phyloP scores from a whole-genome alignment of 306 rosid species.

The Vigna trinervia region DNA sequence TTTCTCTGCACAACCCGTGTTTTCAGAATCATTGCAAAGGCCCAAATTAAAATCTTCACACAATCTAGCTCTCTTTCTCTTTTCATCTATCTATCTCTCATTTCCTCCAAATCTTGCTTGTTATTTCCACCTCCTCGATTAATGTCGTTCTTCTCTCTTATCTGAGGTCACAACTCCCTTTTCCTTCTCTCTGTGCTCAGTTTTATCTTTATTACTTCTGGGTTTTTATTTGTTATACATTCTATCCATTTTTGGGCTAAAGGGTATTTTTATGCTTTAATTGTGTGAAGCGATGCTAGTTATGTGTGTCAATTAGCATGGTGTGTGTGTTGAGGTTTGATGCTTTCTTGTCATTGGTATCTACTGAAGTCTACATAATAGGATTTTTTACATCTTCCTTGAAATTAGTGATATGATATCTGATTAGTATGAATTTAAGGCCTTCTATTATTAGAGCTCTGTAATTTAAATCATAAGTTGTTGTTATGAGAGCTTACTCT shows the following conservation, averaged over 20 bases:
- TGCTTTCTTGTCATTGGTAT: background rate
- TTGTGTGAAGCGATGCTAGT: too few species aligned
- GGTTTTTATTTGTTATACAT: background rate
- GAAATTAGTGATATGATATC: background rate
- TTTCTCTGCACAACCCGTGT: background rate
- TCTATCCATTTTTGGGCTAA: background rate
- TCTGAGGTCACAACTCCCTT: conserved; percentile 41
- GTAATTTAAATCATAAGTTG: background rate
- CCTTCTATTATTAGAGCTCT: background rate
- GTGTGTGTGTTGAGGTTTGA: background rate
- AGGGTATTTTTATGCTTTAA: background rate
- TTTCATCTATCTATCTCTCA: background rate
- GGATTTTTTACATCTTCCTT: background rate
- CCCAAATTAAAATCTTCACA: background rate
- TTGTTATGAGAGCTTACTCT: conserved; percentile 3
- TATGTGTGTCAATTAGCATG: background rate
- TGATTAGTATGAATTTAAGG: background rate
- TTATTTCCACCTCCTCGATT: background rate
- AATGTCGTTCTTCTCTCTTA: background rate
- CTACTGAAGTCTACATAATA: background rate
- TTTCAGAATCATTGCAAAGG: background rate
- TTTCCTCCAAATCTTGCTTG: conserved; percentile 15
- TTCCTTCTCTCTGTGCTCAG: background rate
- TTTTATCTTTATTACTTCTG: background rate
- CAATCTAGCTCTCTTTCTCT: background rate